phyloP scores from a whole-genome alignment of 139 green algal genomes.

The Chlorella sp. region DNA sequence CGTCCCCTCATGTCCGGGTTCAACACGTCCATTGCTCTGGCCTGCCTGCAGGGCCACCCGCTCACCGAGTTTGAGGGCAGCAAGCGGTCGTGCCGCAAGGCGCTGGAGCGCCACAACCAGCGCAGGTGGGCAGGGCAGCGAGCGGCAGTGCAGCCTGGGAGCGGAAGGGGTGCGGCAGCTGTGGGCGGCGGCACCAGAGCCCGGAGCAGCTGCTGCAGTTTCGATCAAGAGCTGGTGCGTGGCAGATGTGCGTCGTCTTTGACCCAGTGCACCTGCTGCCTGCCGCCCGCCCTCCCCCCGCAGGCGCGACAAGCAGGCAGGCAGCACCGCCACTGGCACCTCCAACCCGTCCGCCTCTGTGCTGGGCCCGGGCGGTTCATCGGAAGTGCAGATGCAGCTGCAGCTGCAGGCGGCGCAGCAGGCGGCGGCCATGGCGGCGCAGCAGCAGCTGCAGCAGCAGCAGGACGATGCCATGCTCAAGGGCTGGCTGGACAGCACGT shows the following conservation, averaged over 20 bases:
- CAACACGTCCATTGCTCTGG: too few species aligned
- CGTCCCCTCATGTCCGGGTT: too few species aligned
- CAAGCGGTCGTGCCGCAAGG: slow-evolving; percentile 29
- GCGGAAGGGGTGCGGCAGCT: not conserved
- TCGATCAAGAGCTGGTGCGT: not conserved
- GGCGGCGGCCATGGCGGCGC: not conserved
- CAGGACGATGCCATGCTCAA: not conserved
- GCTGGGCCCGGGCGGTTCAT: too few species aligned
- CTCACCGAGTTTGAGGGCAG: slow-evolving; percentile 39
- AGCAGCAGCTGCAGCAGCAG: not conserved
- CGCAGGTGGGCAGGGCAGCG: slow-evolving; percentile 10
- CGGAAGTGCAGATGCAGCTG: not conserved
- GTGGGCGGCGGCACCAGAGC: too few species aligned
- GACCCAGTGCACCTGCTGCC: not conserved
- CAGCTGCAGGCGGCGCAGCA: not conserved
- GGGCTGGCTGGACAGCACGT: not conserved
- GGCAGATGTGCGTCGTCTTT: not conserved
- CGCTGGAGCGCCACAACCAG: slow-evolving; percentile 39
- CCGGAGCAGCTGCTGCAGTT: not conserved
- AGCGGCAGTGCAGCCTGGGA: too few species aligned
- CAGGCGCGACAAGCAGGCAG: slow-evolving; percentile 33
- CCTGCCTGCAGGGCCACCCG: slow-evolving; percentile 9
- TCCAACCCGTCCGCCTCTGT: too few species aligned
- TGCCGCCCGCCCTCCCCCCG: not conserved
- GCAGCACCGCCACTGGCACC: slow-evolving; percentile 6